Evolutionary conservation across 352 stramenopile species (phyloP).

Genomic region (Phytophthora sojae): DNA sequence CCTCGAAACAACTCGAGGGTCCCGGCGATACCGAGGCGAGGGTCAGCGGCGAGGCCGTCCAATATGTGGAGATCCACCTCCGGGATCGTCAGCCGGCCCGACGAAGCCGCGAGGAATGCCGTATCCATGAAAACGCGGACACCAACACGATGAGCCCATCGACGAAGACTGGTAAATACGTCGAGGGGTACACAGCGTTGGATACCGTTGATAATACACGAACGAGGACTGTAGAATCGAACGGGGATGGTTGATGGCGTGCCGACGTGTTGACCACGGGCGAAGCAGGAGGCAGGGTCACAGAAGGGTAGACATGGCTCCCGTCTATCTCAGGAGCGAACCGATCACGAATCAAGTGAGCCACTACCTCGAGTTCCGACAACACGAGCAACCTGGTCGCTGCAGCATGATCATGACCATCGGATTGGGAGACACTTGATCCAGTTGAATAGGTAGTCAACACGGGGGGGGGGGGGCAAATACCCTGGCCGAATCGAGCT

Average conservation of each 20-base stretch:
- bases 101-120: too few relatives aligned
- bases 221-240: not conserved
- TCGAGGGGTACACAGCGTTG: too few relatives aligned
- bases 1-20: conserved; percentile 15
- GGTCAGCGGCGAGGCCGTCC: not conserved
- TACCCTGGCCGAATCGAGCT: not conserved
- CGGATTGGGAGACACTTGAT: not conserved
- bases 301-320: too few relatives aligned
- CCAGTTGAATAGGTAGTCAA: not conserved
- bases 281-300: not conserved
- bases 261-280: not conserved
- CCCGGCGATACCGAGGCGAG: conserved; percentile 6
- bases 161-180: not conserved
- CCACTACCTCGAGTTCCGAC: not conserved
- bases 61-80: not conserved
- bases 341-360: not conserved
- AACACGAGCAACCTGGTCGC: not conserved
- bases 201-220: not conserved
- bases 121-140: not conserved
- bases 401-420: not conserved
- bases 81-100: too few relatives aligned
- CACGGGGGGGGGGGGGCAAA: not conserved
- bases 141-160: not conserved
- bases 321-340: not conserved
- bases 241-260: not conserved